Base-by-base conservation (phyloP, 257 asterid species). In the Eucommia ulmoides region DNA sequence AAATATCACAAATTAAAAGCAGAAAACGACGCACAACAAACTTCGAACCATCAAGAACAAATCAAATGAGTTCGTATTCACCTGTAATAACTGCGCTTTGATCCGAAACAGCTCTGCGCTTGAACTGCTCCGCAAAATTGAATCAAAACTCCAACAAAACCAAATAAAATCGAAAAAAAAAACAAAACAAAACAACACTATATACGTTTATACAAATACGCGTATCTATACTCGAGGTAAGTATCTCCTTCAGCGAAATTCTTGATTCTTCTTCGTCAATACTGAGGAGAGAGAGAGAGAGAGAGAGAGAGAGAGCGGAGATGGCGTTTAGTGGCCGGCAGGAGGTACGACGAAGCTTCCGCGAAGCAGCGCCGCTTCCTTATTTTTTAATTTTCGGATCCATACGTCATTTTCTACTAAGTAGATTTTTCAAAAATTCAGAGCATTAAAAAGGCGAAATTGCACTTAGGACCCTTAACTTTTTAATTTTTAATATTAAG, bases 281-380 rank as follows among this genome's bases (percentile, higher is more conserved):
- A 42, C 22, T 26, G 10, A 44, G 33, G 33, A 45, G 58, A 22
- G 20, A 14, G 16, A 45, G 51, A 11, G 20, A 33, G 51, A 19
- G 8, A 1, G 54, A 25, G 42, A 33, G 42, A 33, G 10, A 33
- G 42, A 33, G 20, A 24, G 19, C 2, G 33, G 29, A 48, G 46
- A 48, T 51, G 61, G 45, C 53, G 56, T 49, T 33, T 12, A 54
- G 51, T 19, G 45, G 60, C 63, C 63, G 72, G 72, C 62, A 23
- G 5, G 33, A 8, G 20, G 33, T 50, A 51, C 21, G 61, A 58
- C 65, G 94, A 84, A 80, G 80, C 64, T 84, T 78, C 92, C 49
- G 46, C 45, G 94, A 83, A 83, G 52, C 14, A 64, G 75, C 72
- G 33, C 24, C 55, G 46, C 17, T 45, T n/a, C n/a, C n/a, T n/a